Evolutionary conservation across 805 yeast species (phyloP), one percentile per base, ranked within the genome.

Genomic region (Pichia kluyveri): DNA sequence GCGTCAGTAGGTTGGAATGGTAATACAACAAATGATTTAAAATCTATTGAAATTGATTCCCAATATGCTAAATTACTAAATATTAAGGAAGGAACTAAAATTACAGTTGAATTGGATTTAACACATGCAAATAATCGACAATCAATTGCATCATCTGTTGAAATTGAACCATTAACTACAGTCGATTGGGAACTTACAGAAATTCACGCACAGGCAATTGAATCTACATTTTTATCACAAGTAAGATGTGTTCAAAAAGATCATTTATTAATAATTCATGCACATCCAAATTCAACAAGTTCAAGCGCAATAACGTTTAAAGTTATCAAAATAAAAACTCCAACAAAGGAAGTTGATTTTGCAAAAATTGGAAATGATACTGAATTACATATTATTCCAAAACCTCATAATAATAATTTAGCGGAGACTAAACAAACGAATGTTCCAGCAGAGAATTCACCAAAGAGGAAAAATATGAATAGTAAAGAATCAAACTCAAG

Each of bases 161-260:
- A 77, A 57, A 72, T 91, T 41, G 96, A 86, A 57, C 98, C 98
- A 0, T 65, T 76, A 18, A 73, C 86, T 0, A 63, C 81, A 2
- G 73, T 83, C 6, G 99, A 91, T 60, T 91, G 97, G 97, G 97
- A 90, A 54, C 68, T 86, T 28, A 85, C 89, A 3, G 96, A 90
- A 59, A 64, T 84, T 3, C 86, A 91, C 62, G 91, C 96, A 2
- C 79, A 75, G 30, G 76, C 73, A 40, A 73, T 91, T 27, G 97
- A 91, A 60, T 77, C 80, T 42, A 77, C 77, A 53, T 72, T 90
- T 56, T 67, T 91, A 36, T 78, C 82, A 47, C 97, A 91, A 60
- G 80, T 95, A 1, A 70, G 97, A 50, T 83, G 90, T 44, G 84
- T 89, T 1, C 69, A 80, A 0, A 44, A 73, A 18, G 69, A 72